Conservation (phyloP, 169 alveolate species). For the Besnoitia besnoiti region DNA sequence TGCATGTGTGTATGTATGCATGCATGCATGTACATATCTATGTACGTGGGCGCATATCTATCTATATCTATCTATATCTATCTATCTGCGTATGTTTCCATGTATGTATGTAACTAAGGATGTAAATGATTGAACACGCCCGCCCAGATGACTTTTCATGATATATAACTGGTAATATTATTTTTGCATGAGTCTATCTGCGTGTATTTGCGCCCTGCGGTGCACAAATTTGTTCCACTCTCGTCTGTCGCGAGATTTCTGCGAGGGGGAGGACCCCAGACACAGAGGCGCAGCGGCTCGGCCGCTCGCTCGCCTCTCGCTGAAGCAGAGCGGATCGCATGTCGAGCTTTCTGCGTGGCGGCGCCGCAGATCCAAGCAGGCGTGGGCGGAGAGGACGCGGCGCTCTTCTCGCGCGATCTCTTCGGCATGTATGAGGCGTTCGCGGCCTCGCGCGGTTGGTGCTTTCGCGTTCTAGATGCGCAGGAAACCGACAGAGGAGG, state of each 20-base stretch:
- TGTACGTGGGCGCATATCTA: too few species aligned
- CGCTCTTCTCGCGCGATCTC: conserved; percentile 84
- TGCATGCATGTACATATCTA: too few species aligned
- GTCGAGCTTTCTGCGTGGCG: neutral
- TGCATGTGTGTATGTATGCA: neutral
- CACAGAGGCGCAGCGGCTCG: neutral
- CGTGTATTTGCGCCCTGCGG: too few species aligned
- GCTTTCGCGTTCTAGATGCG: conserved; percentile 68
- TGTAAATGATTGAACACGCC: too few species aligned
- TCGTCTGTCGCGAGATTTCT: neutral
- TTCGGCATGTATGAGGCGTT: conserved; percentile 81
- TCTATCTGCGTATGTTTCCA: too few species aligned
- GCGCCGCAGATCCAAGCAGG: conserved; percentile 82
- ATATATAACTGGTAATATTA: too few species aligned
- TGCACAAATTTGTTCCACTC: neutral
- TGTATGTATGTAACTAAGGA: too few species aligned
- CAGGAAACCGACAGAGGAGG: conserved; percentile 30
- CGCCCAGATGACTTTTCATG: too few species aligned
- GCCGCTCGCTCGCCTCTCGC: neutral
- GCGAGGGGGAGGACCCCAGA: neutral
- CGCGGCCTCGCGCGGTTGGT: conserved; percentile 72
- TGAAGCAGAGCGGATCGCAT: neutral
- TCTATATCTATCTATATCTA: too few species aligned
- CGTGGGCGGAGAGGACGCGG: conserved; percentile 90
- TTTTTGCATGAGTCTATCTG: too few species aligned